These are phyloP conservation scores for Potentilla sterilis DNA, from an alignment of 306 rosid species.

Conservation along the genomic window DNA sequence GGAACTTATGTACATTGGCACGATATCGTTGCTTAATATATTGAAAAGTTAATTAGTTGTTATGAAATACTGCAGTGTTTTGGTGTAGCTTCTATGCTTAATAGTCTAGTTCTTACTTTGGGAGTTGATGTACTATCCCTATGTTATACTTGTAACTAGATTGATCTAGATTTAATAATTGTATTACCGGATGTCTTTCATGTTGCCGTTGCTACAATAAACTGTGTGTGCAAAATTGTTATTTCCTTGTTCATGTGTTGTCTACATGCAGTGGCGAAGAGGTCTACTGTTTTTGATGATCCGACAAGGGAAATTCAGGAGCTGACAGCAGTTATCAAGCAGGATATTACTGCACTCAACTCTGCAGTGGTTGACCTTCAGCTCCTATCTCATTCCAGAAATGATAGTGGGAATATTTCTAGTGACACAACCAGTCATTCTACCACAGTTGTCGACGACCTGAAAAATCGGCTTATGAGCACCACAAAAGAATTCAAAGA, in stretches of 20 bases:
- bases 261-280: slow-evolving; percentile 74
- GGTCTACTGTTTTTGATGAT: slow-evolving; percentile 89
- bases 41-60: not conserved
- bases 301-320: slow-evolving; percentile 92
- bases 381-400: slow-evolving; percentile 58
- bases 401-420: slow-evolving; percentile 65
- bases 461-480: slow-evolving; percentile 85
- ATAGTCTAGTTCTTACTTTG: not conserved
- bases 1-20: not conserved
- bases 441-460: slow-evolving; percentile 89
- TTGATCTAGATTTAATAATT: not conserved
- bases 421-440: slow-evolving; percentile 88
- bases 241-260: slow-evolving; percentile 12
- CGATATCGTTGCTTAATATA: not conserved
- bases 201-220: not conserved
- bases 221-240: not conserved
- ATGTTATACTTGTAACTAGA: not conserved
- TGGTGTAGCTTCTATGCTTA: not conserved
- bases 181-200: not conserved
- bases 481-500: slow-evolving; percentile 94
- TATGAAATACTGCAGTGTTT: not conserved
- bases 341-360: slow-evolving; percentile 89
- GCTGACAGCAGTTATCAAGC: slow-evolving; percentile 83
- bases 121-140: not conserved
- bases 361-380: slow-evolving; percentile 96